These are phyloP conservation scores for Dipodascus geniculatus DNA, from an alignment of 805 yeast genomes.

Conservation along the genomic window DNA sequence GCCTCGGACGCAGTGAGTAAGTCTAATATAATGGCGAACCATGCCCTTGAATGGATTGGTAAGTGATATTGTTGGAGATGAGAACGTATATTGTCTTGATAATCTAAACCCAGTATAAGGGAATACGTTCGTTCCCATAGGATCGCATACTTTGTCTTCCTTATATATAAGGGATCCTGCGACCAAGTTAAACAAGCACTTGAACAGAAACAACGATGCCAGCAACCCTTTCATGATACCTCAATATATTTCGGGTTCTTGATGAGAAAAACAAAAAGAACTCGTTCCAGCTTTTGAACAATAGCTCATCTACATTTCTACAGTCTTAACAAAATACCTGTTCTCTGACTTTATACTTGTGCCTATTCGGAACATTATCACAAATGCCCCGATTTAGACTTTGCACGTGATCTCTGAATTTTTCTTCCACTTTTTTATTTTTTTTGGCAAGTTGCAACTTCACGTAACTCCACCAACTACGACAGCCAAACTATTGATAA, in stretches of 20 bases:
- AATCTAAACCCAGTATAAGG: conserved; percentile 48
- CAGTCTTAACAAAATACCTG: neutral
- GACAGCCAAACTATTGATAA: neutral
- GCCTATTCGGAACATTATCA: neutral
- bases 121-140: conserved; percentile 18
- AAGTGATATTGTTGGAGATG: conserved; percentile 22
- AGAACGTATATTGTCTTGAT: conserved; percentile 36
- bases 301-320: neutral
- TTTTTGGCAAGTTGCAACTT: neutral
- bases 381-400: neutral
- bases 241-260: neutral
- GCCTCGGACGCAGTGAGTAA: conserved; percentile 45
- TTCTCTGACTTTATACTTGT: neutral
- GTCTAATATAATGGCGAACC: conserved; percentile 32
- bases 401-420: neutral
- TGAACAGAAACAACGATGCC: neutral
- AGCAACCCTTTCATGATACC: neutral
- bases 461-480: neutral
- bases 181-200: neutral
- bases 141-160: conserved; percentile 28
- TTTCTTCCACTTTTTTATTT: neutral
- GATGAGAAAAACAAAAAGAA: neutral
- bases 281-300: neutral
- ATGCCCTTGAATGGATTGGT: neutral
- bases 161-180: conserved; percentile 4